Evolutionary conservation across 768 basidiomycete species (phyloP).

Genomic region (Psilocybe tampanensis): DNA sequence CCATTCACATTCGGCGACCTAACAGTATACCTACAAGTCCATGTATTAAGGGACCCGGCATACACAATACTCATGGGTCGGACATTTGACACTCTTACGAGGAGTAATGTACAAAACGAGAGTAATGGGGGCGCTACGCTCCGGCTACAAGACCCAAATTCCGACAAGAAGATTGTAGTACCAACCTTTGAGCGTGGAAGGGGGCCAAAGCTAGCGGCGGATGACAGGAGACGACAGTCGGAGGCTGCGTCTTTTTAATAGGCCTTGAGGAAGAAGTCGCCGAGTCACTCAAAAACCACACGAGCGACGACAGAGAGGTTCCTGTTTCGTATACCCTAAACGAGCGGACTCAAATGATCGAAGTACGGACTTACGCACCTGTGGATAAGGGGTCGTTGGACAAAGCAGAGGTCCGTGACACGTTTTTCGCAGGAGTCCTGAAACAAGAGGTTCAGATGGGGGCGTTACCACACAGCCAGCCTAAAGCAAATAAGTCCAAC

Average conservation of each 20-base stretch:
- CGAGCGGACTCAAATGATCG: background rate
- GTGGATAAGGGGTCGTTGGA: background rate
- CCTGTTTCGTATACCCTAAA: conserved; percentile 5
- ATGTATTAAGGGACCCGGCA: conserved; percentile 24
- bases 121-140: conserved; percentile 20
- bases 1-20: conserved; percentile 23
- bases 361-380: background rate
- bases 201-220: conserved; percentile 20
- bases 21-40: conserved; percentile 28
- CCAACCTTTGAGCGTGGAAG: conserved; percentile 7
- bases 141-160: conserved; percentile 27
- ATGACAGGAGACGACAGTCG: background rate
- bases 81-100: conserved; percentile 30
- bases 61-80: conserved; percentile 32
- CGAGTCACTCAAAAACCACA: conserved; percentile 19
- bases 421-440: background rate
- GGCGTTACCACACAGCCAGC: too few species aligned
- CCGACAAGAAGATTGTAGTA: conserved; percentile 5
- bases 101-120: conserved; percentile 17
- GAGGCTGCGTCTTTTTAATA: conserved; percentile 9
- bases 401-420: background rate
- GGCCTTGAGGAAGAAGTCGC: conserved; percentile 16
- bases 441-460: too few species aligned
- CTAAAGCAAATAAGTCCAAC: background rate
- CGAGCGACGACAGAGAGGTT: conserved; percentile 14